Evolutionary conservation across 2,329 filamentous ascomycete genomes (phyloP), one percentile per base, ranked within the genome.

Genomic region (Neonectria sp.): DNA sequence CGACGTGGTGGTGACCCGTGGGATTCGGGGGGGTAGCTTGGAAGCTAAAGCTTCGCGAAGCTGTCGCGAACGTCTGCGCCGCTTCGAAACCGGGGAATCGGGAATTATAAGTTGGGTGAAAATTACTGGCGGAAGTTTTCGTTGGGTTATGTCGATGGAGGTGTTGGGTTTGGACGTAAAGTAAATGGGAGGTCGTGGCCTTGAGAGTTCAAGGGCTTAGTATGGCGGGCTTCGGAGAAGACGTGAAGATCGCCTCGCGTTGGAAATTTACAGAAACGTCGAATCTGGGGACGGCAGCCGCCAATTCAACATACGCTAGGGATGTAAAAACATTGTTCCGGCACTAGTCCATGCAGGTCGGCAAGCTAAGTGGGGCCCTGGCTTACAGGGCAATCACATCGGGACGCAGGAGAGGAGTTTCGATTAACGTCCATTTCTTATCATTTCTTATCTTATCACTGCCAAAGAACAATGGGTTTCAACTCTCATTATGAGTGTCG

Each of bases 301-400:
- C 81, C 81, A 83, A 84, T 79, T 78, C 81, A 78, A 80, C 75
- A 70, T 64, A 68, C 81, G 82, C 82, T 84, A 84, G 80, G 77
- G 12, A 1, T 55, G 81, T 65, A 79, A 77, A 7, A 83, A 80
- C 53, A 53, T 75, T 82, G n/a, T 69, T 79, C 80, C 81, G 79
- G 60, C 49, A 57, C 74, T 76, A 76, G 66, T 33, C 7, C 3
- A 11, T 21, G 24, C 3, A 27, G 7, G 60, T 29, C 11, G 1
- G 17, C 9, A 46, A 67, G 57, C 46, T 12, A 49, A 21, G 49
- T 65, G 48, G 69, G 71, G 65, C n/a, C 2, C 12, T 15, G 40
- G 40, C 40, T 45, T 45, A 5, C 8, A 51, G 40, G 40, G 40
- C 40, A 45, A 45, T 17, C 37, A 40, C 3, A 15, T 40, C 15